phyloP scores from a whole-genome alignment of 2,329 filamentous ascomycete species.

The Plectosphaerella cucumerina region DNA sequence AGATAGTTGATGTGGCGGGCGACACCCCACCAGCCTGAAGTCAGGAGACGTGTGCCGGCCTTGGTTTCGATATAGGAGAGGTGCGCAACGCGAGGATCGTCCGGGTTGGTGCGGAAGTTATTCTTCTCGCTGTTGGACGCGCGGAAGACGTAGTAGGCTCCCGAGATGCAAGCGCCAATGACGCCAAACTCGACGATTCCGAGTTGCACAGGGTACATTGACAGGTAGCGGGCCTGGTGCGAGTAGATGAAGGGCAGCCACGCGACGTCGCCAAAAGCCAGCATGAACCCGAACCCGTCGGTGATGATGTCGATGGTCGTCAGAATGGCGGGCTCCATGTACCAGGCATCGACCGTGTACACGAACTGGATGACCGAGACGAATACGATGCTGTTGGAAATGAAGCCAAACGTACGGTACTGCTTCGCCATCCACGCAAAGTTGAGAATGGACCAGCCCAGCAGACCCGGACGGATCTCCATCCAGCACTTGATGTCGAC shows the following conservation, averaged over 20 bases:
- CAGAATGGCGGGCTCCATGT: slow-evolving; percentile 83
- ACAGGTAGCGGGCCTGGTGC: slow-evolving; percentile 78
- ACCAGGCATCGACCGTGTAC: slow-evolving; percentile 80
- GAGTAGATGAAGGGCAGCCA: slow-evolving; percentile 93
- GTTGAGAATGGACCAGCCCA: slow-evolving; percentile 85
- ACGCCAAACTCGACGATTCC: slow-evolving; percentile 61
- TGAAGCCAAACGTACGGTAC: slow-evolving; percentile 75
- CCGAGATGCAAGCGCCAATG: slow-evolving; percentile 62
- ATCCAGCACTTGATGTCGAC: slow-evolving; percentile 88
- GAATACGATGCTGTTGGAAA: slow-evolving; percentile 83
- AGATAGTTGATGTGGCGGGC: slow-evolving; percentile 95
- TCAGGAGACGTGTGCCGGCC: slow-evolving; percentile 74
- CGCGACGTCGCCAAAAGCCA: slow-evolving; percentile 84
- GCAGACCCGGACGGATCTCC: slow-evolving; percentile 86
- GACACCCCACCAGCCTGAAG: slow-evolving; percentile 88
- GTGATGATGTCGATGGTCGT: slow-evolving; percentile 93
- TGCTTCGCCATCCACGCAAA: slow-evolving; percentile 82
- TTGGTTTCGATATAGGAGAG: slow-evolving; percentile 84
- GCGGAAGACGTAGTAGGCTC: slow-evolving; percentile 90
- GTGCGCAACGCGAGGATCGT: slow-evolving; percentile 73
- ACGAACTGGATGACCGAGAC: slow-evolving; percentile 73
- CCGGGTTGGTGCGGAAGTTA: slow-evolving; percentile 81
- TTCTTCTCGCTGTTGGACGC: slow-evolving; percentile 95
- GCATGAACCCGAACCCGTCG: slow-evolving; percentile 94
- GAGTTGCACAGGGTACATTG: slow-evolving; percentile 76